Percentiles rank a stretch among this genome's conserved stretches.
These are phyloP conservation scores for Symbiodinium natans DNA, from an alignment of 73 alveolate species.

Conservation along the genomic window DNA sequence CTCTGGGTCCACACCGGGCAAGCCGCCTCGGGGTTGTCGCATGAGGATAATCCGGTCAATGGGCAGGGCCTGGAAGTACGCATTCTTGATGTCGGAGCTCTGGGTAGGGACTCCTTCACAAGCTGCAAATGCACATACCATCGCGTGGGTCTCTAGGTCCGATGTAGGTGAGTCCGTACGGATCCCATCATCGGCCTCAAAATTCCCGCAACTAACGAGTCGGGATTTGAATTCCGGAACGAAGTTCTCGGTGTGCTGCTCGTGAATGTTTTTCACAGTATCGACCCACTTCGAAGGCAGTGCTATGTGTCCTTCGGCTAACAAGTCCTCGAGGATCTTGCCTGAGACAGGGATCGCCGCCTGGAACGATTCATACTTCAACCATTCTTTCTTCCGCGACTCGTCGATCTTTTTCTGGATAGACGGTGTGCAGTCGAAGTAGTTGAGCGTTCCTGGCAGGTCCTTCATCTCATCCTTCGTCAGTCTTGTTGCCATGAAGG, in stretches of 20 bases:
- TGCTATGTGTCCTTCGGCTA: neutral
- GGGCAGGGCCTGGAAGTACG: neutral
- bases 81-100: neutral
- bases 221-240: neutral
- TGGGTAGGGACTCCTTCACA: neutral
- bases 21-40: constrained; percentile 6
- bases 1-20: neutral
- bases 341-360: neutral
- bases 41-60: neutral
- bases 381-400: neutral
- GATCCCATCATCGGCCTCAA: neutral
- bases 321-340: neutral
- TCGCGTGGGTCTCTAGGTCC: neutral
- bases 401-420: neutral
- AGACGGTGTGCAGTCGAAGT: neutral
- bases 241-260: neutral
- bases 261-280: neutral
- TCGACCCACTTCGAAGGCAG: neutral
- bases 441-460: neutral
- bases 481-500: neutral
- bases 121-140: neutral
- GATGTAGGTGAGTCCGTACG: neutral
- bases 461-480: neutral
- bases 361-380: neutral
- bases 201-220: neutral